Conservation (phyloP, 2,329 filamentous ascomycete genomes). For the Fonsecaea nubica region DNA sequence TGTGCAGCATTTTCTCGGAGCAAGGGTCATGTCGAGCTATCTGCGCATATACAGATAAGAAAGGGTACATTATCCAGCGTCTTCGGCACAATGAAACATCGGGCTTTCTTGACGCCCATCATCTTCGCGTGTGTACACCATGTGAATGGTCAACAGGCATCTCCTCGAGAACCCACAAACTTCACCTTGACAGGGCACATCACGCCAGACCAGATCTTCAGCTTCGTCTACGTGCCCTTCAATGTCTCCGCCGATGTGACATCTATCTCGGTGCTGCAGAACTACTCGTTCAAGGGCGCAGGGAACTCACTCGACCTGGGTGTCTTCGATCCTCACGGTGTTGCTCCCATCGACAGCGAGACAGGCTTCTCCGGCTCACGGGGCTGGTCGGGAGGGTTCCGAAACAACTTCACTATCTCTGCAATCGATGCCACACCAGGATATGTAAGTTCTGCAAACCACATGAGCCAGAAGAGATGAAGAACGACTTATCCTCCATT, state of each 20-base stretch:
- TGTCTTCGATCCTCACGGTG: constrained; percentile 37
- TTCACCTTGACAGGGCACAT: constrained; percentile 38
- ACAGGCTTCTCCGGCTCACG: constrained; percentile 29
- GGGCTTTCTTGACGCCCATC: background rate
- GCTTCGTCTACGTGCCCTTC: constrained; percentile 40
- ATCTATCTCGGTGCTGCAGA: constrained; percentile 38
- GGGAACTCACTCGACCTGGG: constrained; percentile 40
- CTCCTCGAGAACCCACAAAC: background rate
- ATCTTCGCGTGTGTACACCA: background rate
- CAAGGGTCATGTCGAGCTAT: background rate
- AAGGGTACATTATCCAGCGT: background rate
- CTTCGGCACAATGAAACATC: background rate
- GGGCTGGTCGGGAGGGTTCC: constrained; percentile 36
- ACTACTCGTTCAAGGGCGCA: constrained; percentile 33
- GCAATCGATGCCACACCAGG: constrained; percentile 37
- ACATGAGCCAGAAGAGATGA: background rate
- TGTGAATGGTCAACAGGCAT: background rate
- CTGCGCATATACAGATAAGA: background rate
- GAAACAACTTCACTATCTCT: constrained; percentile 41
- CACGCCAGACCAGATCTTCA: constrained; percentile 35
- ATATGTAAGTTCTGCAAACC: constrained; percentile 25
- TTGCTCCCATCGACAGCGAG: constrained; percentile 47
- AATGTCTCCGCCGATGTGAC: constrained; percentile 34
- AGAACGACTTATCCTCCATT: background rate
- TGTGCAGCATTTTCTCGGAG: background rate